Conservation (phyloP, 148 eudicot species). For the Vaccinium darrowii region DNA sequence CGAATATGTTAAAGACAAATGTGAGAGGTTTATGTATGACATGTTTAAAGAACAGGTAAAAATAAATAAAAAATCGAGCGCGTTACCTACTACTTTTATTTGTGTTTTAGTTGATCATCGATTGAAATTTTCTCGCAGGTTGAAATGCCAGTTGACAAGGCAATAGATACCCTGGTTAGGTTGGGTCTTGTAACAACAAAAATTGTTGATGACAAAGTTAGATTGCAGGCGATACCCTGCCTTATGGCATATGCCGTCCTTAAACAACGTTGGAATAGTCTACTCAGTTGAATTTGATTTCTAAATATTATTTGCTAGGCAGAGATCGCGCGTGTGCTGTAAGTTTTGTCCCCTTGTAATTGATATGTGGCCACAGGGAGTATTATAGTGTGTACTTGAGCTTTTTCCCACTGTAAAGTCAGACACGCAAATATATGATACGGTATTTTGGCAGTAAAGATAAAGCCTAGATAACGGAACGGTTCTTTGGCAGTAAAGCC, state of each 20-base stretch:
- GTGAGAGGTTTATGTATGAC: slow-evolving; percentile 67
- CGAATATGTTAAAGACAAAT: slow-evolving; percentile 53
- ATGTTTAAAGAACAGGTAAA: slow-evolving; percentile 67
- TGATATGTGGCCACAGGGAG: not conserved
- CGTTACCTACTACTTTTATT: not conserved
- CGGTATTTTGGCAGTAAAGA: not conserved
- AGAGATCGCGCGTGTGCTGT: not conserved
- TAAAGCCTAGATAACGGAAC: not conserved
- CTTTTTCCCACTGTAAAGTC: not conserved
- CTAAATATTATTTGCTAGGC: not conserved
- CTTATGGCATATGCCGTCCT: slow-evolving; percentile 51
- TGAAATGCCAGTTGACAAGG: slow-evolving; percentile 79
- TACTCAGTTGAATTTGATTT: slow-evolving; percentile 33
- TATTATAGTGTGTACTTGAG: not conserved
- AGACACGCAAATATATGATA: not conserved
- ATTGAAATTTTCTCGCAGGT: slow-evolving; percentile 42
- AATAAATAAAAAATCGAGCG: not conserved
- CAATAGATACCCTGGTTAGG: slow-evolving; percentile 55
- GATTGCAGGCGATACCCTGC: slow-evolving; percentile 51
- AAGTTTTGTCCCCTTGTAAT: not conserved
- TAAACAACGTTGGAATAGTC: slow-evolving; percentile 61
- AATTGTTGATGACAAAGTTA: slow-evolving; percentile 28
- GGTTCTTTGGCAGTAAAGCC: not conserved
- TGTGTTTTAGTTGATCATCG: not conserved
- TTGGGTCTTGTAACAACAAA: slow-evolving; percentile 62